These are phyloP conservation scores for Neonectria punicea DNA, from an alignment of 2,329 filamentous ascomycete species.

Conservation along the genomic window DNA sequence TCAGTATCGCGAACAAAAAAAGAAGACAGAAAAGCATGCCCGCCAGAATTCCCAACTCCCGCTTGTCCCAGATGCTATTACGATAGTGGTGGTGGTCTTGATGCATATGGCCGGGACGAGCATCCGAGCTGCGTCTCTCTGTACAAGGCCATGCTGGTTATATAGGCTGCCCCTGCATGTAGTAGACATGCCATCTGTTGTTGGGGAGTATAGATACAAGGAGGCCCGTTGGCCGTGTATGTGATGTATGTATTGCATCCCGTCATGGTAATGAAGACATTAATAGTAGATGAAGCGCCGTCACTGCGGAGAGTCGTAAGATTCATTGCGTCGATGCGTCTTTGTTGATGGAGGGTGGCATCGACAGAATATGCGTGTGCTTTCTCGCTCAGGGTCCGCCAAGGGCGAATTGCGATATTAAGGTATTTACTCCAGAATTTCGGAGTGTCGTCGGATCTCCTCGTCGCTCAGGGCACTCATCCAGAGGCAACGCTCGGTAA, in stretches of 20 bases:
- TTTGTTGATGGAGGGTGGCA: constrained; percentile 14
- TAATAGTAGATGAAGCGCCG: constrained; percentile 17
- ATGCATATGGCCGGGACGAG: constrained; percentile 14
- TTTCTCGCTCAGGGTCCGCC: background rate
- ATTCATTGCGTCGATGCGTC: constrained; percentile 17
- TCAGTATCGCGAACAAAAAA: constrained; percentile 8
- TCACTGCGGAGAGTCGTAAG: constrained; percentile 19
- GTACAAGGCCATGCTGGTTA: constrained; percentile 5
- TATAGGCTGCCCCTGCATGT: background rate
- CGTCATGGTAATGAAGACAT: constrained; percentile 15
- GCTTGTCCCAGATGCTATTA: constrained; percentile 40
- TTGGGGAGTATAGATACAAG: constrained; percentile 9
- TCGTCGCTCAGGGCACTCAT: constrained; percentile 79
- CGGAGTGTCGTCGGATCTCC: constrained; percentile 72
- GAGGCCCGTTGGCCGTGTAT: constrained; percentile 3
- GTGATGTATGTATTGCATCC: constrained; percentile 9
- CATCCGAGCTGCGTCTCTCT: background rate
- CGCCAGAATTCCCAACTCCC: constrained; percentile 39
- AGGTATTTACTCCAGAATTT: constrained; percentile 55
- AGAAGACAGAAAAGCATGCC: constrained; percentile 9
- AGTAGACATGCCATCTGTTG: constrained; percentile 11
- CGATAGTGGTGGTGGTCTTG: constrained; percentile 14
- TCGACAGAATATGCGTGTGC: constrained; percentile 7
- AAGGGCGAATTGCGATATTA: background rate
- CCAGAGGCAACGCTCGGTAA: constrained; percentile 87